A percentile compares a stretch with the other conserved stretches of the same genome.
Evolutionary conservation across 768 basidiomycete species (phyloP).

Genomic region (Lactarius hengduanensis): DNA sequence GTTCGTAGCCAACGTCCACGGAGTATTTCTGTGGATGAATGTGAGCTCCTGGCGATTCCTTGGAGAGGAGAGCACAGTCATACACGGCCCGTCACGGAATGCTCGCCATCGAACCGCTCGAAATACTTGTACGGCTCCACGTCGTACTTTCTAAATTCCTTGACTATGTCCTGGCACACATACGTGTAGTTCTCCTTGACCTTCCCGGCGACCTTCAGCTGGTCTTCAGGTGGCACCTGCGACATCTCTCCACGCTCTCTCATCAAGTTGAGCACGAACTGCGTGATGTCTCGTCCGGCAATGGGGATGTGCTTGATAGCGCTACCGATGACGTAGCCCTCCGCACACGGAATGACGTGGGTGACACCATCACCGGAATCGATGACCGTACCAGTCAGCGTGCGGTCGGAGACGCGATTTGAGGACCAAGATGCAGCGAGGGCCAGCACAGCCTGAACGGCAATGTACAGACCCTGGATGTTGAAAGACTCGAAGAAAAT

Average conservation of each 20-base stretch:
- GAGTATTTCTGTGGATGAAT: slow-evolving; percentile 70
- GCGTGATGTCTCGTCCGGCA: slow-evolving; percentile 94
- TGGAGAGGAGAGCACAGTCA: slow-evolving; percentile 30
- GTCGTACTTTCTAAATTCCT: slow-evolving; percentile 98
- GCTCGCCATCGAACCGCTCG: slow-evolving; percentile 89
- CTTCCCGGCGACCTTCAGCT: slow-evolving; percentile 83
- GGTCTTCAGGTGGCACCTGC: slow-evolving; percentile 93
- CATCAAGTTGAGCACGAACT: slow-evolving; percentile 94
- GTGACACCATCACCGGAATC: slow-evolving; percentile 99
- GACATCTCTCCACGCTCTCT: slow-evolving; percentile 92
- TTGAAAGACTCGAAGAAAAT: slow-evolving; percentile 99
- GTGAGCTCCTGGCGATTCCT: slow-evolving; percentile 15
- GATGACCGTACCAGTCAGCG: slow-evolving; percentile 95
- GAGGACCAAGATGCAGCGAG: slow-evolving; percentile 98
- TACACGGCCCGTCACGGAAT: slow-evolving; percentile 89
- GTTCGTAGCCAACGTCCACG: slow-evolving; percentile 95
- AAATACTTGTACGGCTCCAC: slow-evolving; percentile 94
- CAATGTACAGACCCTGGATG: slow-evolving; percentile 97
- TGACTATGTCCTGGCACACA: slow-evolving; percentile 97
- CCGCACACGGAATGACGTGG: slow-evolving; percentile 94
- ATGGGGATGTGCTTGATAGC: slow-evolving; percentile 99
- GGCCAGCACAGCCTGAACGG: slow-evolving; percentile 97
- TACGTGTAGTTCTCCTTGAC: slow-evolving; percentile 99
- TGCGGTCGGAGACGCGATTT: slow-evolving; percentile 83
- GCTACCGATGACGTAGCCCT: slow-evolving; percentile 98